Base-by-base conservation (phyloP, 2,329 filamentous ascomycete genomes). In the Claviceps africana region DNA sequence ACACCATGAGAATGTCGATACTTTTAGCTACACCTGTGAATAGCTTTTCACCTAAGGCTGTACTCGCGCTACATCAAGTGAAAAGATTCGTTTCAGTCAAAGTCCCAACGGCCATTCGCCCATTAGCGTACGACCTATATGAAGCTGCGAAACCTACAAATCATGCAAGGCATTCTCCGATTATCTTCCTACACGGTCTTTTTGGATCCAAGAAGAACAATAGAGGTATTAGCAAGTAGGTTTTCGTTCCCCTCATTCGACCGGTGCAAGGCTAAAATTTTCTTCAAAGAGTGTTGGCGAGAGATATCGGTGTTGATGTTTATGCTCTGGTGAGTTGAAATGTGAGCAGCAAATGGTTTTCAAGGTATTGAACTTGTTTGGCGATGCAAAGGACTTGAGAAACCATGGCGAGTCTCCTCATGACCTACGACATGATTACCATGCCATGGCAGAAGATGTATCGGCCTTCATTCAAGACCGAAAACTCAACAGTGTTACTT, bases 191-290 rank as follows among this genome's bases (percentile, higher is more conserved):
- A 62, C 91, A 97, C 65, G 91, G 93, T 1, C 75, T 97, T 11
- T 96, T 97, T 63, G 91, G 91, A 21, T 95, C 88, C 39, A 95
- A 94, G 72, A 89, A 88, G 72, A 97, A 97, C 66, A 95, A 96
- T 65, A 77, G 90, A 66, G 87, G 79, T 62, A 93, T 97, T 56
- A 94, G 89, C 84, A 95, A 89, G 91, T 95, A 74, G 66, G 85
- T 71, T 33, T 35, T 11, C 44, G n/a, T 10, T 33, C 31, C 21
- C 28, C 1, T 33, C 15, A 11, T 19, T 17, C 10, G 1, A 13
- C 42, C 3, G 2, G 6, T n/a, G 15, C 30, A 48, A 39, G 11
- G 11, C 45, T 46, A 21, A 42, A 25, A 42, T 5, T 50, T 30
- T 3, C 8, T 21, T 11, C 43, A 40, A 59, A 94, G 89, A 72